Conservation (phyloP, 2,329 filamentous ascomycete species). For the Helotiales sp. region DNA sequence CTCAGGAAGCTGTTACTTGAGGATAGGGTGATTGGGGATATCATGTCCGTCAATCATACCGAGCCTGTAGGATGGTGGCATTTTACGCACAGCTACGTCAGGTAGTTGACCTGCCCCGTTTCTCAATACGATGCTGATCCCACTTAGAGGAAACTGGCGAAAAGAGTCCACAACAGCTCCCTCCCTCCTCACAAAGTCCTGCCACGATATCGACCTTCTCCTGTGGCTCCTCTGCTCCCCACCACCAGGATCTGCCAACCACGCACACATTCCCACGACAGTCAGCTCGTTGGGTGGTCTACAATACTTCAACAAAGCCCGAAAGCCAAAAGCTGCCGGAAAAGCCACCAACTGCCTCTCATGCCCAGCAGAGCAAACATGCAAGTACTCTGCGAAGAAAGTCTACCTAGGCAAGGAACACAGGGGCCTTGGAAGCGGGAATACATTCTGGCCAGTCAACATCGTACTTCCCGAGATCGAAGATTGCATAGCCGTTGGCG, state of each 20-base stretch:
- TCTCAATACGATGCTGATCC: conserved; percentile 13
- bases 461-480: conserved; percentile 95
- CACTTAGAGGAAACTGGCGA: conserved; percentile 82
- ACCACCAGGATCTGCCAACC: conserved; percentile 42
- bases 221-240: conserved; percentile 85
- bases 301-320: conserved; percentile 75
- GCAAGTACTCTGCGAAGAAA: conserved; percentile 83
- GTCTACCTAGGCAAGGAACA: conserved; percentile 61
- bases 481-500: conserved; percentile 60
- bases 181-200: conserved; percentile 90
- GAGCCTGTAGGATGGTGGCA: conserved; percentile 98
- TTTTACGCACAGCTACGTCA: conserved; percentile 87
- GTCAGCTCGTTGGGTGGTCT: conserved; percentile 79
- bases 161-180: conserved; percentile 77
- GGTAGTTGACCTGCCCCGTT: conserved; percentile 46
- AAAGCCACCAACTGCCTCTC: conserved; percentile 83
- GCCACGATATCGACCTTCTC: conserved; percentile 92
- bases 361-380: conserved; percentile 75
- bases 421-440: conserved; percentile 64
- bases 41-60: conserved; percentile 86
- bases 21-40: conserved; percentile 78
- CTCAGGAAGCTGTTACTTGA: conserved; percentile 78
- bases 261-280: conserved; percentile 73
- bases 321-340: conserved; percentile 79
- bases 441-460: conserved; percentile 80